A percentile compares a stretch with the other conserved stretches of the same genome.
Evolutionary conservation across 1,139 yeast genomes (phyloP).

Genomic region (Saccharomyces hybrid): DNA sequence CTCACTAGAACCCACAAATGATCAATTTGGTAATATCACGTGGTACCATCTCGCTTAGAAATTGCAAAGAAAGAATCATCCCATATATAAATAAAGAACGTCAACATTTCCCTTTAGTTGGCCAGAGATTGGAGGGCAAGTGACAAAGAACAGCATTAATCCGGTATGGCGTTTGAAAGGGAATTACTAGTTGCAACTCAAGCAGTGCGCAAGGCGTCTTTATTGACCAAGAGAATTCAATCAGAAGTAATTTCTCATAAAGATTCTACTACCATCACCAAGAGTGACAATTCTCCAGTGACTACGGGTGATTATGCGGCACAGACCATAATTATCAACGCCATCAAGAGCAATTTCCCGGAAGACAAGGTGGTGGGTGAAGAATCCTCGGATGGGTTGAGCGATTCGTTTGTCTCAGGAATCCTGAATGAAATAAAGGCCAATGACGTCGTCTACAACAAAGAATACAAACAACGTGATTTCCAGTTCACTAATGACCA

Average conservation of each 20-base stretch:
- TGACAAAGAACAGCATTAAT: not conserved
- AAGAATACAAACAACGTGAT: slow-evolving; percentile 10
- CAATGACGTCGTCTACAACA: slow-evolving; percentile 30
- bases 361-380: slow-evolving; percentile 86
- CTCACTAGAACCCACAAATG: not conserved
- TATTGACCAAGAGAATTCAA: slow-evolving; percentile 65
- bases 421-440: slow-evolving; percentile 45
- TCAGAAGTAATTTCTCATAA: slow-evolving; percentile 54
- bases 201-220: slow-evolving; percentile 84
- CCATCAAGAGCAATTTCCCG: slow-evolving; percentile 73
- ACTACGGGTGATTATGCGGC: slow-evolving; percentile 96
- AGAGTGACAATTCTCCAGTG: slow-evolving; percentile 87
- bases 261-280: slow-evolving; percentile 58
- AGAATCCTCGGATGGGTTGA: slow-evolving; percentile 69
- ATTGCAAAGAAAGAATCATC: not conserved
- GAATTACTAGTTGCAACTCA: slow-evolving; percentile 75
- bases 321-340: slow-evolving; percentile 84
- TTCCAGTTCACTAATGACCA: slow-evolving; percentile 34
- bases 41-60: not conserved
- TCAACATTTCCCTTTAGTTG: not conserved
- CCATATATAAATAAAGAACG: not conserved
- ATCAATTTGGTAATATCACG: not conserved
- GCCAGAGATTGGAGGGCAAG: not conserved
- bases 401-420: slow-evolving; percentile 40
- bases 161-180: slow-evolving; percentile 33